Evolutionary conservation across 139 green algal genomes (phyloP), one percentile per base, ranked within the genome.

Genomic region (Limnomonas spitsbergensis): DNA sequence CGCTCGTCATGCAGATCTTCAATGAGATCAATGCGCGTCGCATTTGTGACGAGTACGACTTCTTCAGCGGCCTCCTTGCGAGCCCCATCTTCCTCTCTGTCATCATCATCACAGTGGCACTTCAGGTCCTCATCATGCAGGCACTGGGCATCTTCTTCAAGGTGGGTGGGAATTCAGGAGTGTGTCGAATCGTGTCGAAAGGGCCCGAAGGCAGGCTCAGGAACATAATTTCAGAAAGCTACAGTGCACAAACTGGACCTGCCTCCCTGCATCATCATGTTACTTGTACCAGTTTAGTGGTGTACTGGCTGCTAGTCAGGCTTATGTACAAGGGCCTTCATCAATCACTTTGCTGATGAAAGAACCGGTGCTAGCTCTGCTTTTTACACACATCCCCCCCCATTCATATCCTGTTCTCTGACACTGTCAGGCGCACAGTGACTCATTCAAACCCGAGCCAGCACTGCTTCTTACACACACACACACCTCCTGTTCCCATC

Each of bases 21-120:
- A 70, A 70, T 32, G 56, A 96, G 87, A 81, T 98, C 66, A 96
- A 96, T 82, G 80, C 92, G 0, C 83, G 95, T 38, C 93, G 93
- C 76, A 94, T 97, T 71, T 85, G 89, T 38, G 89, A 97, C 78
- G 94, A 97, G 83, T 89, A 91, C 75, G 94, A 97, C 81, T 81
- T 97, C 3, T 95, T 98, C 42, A 29, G 79, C 1, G 90, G 91
- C 53, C 78, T 98, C 53, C 78, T 86, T 61, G 40, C 34, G 29
- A 89, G 75, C 56, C 75, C 54, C 29, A 89, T 95, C 67, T 98
- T 98, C 84, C 34, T 92, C 14, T 78, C 47, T 35, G 87, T 98
- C 34, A 82, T 93, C 14, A 36, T 89, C 1, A 52, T 95, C 73
- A 95, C 89, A 32, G 80, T 88, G 26, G 87, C 76, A 38, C 81